Evolutionary conservation across 305 asterid species (phyloP).

Genomic region (Fraxinus nigra): DNA sequence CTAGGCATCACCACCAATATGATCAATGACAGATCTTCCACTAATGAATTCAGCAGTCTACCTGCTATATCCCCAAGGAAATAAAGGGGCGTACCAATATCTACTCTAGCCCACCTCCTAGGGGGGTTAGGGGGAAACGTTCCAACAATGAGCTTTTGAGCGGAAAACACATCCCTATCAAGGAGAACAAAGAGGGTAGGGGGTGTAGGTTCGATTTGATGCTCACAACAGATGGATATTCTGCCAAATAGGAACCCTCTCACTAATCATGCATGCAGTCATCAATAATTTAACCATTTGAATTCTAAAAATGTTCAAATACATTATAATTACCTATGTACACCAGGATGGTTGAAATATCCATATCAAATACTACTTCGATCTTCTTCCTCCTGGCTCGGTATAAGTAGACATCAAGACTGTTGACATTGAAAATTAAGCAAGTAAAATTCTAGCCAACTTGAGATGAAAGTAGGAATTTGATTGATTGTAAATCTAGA

Average conservation of each 20-base stretch:
- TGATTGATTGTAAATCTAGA: too few relatives aligned
- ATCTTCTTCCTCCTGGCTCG: background rate
- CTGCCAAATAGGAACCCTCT: background rate
- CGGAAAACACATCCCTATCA: background rate
- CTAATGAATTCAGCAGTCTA: background rate
- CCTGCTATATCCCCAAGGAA: background rate
- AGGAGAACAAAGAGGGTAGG: background rate
- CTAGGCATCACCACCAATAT: background rate
- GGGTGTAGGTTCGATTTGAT: background rate
- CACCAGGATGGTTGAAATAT: background rate
- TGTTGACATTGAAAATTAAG: too few relatives aligned
- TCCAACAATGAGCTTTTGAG: background rate
- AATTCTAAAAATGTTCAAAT: background rate
- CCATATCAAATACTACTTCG: background rate
- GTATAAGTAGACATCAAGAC: background rate
- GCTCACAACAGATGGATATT: background rate
- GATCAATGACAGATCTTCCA: background rate
- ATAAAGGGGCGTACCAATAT: background rate
- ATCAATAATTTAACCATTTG: background rate
- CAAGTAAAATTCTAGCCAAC: too few relatives aligned
- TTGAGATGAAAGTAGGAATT: too few relatives aligned
- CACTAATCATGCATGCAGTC: background rate
- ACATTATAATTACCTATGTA: background rate
- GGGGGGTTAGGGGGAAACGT: background rate
- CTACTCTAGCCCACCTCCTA: background rate